These are phyloP conservation scores for Kockiozyma suomiensis DNA, from an alignment of 805 yeast species.

Conservation along the genomic window DNA sequence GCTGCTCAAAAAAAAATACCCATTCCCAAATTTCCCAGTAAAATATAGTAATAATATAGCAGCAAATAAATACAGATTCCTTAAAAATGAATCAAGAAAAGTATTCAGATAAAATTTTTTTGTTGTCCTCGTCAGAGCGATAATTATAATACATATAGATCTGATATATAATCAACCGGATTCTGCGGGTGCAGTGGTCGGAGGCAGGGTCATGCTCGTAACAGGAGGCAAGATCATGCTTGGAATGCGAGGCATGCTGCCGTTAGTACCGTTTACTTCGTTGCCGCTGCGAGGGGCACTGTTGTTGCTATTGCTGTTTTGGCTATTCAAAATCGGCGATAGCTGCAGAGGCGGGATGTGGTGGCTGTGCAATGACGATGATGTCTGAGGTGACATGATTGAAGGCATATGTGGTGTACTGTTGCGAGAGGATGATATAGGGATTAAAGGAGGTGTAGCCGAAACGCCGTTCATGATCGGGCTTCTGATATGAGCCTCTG, in stretches of 20 bases:
- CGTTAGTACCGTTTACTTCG: slow-evolving; percentile 5
- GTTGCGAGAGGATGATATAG: slow-evolving; percentile 8
- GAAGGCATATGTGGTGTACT: slow-evolving; percentile 17
- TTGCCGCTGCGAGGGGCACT: not conserved
- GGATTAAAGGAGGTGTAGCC: slow-evolving; percentile 17
- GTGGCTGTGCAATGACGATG: slow-evolving; percentile 1
- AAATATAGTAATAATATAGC: not conserved
- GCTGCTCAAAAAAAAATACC: slow-evolving; percentile 2
- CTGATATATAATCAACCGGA: not conserved
- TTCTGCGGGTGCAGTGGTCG: slow-evolving; percentile 23
- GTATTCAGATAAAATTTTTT: not conserved
- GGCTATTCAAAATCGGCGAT: slow-evolving; percentile 12
- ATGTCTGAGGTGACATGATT: slow-evolving; percentile 17
- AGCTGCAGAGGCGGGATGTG: slow-evolving; percentile 29
- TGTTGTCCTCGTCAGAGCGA: not conserved
- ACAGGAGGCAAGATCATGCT: slow-evolving; percentile 17
- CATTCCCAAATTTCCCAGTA: slow-evolving; percentile 18
- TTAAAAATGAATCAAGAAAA: not conserved
- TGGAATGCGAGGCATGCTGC: not conserved
- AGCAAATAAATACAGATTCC: not conserved
- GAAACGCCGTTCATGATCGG: slow-evolving; percentile 1
- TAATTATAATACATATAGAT: not conserved
- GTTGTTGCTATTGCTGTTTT: not conserved
- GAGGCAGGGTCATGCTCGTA: slow-evolving; percentile 13
- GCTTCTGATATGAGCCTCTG: slow-evolving; percentile 2